Base-by-base conservation (phyloP, 495 filamentous ascomycete genomes). In the Daldinia loculata region DNA sequence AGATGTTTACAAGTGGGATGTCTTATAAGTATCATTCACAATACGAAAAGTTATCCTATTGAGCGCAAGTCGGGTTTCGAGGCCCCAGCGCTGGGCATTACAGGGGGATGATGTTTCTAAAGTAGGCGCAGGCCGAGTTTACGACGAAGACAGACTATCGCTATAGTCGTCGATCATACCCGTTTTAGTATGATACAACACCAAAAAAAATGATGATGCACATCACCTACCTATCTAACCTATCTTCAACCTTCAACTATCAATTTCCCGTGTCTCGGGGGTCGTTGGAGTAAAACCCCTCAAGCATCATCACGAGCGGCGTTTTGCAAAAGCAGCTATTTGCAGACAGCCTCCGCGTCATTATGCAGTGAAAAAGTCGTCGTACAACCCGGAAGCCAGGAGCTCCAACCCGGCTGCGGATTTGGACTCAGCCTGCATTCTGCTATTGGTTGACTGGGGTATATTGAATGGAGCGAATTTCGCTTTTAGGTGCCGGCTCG, bases 61-160 rank as follows among this genome's bases (percentile, higher is more conserved):
- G 61, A 73, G 60, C 56, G 61, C 24, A 67, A 69, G 65, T 66
- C 61, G 65, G 43, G 61, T 69, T 69, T 69, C 50, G 32, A 43
- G 17, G 56, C 41, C 56, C 57, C 56, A 56, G 22, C 30, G 58
- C 58, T 68, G 55, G 59, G 55, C 56, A n/a, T 27, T 61, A 24
- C 70, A 72, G 63, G 70, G 70, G 50, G 50, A 53, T 53, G 27
- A 0, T 53, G 50, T 53, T 30, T 53, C 50, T 29, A 53, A 53
- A 53, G 50, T 30, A 66, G 56, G 65, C 41, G 66, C 53, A 73
- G 66, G 53, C 58, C 61, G 63, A 51, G 48, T 32, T 29, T 56
- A 56, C 53, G 53, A 34, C 29, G 30, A 32, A 56, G 8, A 19
- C 34, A 11, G 11, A 38, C 30, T 26, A 32, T 52, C 17, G 17